A percentile compares a stretch with the other conserved stretches of the same genome.
These are phyloP conservation scores for Sugiyamaella castrensis DNA, from an alignment of 1,139 yeast genomes.

Conservation along the genomic window DNA sequence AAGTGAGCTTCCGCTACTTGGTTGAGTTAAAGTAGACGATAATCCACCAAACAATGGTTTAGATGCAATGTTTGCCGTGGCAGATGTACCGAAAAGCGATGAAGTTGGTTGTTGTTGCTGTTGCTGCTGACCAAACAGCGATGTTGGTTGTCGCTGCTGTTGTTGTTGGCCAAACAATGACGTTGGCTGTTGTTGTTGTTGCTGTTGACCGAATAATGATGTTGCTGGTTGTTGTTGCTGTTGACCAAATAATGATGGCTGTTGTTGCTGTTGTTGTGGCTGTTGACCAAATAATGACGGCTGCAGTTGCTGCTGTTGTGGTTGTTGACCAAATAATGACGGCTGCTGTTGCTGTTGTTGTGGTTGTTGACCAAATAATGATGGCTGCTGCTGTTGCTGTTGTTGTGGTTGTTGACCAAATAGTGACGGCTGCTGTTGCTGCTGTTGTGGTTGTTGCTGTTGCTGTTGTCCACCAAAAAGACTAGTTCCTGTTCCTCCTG, in stretches of 20 bases:
- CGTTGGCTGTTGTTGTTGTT: background rate
- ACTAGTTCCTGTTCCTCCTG: background rate
- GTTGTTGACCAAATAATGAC: conserved; percentile 10
- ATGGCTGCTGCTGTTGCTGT: background rate
- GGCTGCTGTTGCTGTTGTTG: conserved; percentile 3
- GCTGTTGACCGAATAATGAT: conserved; percentile 1
- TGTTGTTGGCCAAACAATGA: conserved; percentile 3
- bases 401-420: conserved; percentile 10
- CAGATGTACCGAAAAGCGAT: conserved; percentile 9
- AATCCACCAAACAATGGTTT: conserved; percentile 14
- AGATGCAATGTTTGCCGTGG: conserved; percentile 1
- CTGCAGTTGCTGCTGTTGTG: conserved; percentile 1
- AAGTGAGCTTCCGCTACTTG: conserved; percentile 27
- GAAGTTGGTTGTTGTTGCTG: background rate
- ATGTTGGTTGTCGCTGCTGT: conserved; percentile 4
- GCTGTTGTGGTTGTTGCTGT: background rate
- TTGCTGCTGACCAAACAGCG: conserved; percentile 5
- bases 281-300: background rate
- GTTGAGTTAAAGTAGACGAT: conserved; percentile 12
- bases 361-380: conserved; percentile 1
- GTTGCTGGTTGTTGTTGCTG: conserved; percentile 4
- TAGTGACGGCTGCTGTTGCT: background rate
- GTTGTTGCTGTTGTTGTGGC: conserved; percentile 2
- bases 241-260: conserved; percentile 4
- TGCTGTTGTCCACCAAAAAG: background rate